phyloP scores from a whole-genome alignment of 371 early-diverging fungal species.

The Fennellomyces sp. region DNA sequence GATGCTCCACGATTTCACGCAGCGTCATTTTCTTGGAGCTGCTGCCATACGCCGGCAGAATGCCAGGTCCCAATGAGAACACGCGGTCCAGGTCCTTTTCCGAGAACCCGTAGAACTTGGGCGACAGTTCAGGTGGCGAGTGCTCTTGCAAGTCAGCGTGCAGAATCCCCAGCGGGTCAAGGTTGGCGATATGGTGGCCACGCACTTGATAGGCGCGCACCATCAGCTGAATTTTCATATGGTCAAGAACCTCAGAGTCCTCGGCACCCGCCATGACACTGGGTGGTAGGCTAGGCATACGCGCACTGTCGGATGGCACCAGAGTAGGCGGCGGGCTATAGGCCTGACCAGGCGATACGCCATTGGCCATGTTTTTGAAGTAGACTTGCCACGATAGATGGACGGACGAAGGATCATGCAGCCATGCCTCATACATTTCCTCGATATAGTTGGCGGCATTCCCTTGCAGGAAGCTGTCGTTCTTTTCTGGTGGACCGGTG shows the following conservation, averaged over 20 bases:
- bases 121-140: constrained; percentile 84
- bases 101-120: constrained; percentile 90
- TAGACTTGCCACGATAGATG: constrained; percentile 97
- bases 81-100: constrained; percentile 90
- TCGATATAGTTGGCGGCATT: constrained; percentile 87
- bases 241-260: constrained; percentile 80
- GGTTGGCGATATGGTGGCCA: constrained; percentile 93
- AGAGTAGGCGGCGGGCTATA: constrained; percentile 85
- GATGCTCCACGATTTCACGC: constrained; percentile 83
- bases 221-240: constrained; percentile 97
- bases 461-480: constrained; percentile 30
- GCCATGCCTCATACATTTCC: constrained; percentile 95
- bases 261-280: constrained; percentile 28
- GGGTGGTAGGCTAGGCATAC: constrained; percentile 64
- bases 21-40: constrained; percentile 74
- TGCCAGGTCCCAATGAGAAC: constrained; percentile 93
- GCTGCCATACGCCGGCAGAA: constrained; percentile 86
- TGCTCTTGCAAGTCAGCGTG: constrained; percentile 59
- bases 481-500: background rate
- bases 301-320: constrained; percentile 70
- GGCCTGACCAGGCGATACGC: constrained; percentile 72
- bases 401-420: constrained; percentile 88
- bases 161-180: constrained; percentile 92
- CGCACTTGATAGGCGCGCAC: constrained; percentile 97
- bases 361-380: constrained; percentile 87